These are phyloP conservation scores for Leccinellum luteum DNA, from an alignment of 768 basidiomycete species.

Conservation along the genomic window DNA sequence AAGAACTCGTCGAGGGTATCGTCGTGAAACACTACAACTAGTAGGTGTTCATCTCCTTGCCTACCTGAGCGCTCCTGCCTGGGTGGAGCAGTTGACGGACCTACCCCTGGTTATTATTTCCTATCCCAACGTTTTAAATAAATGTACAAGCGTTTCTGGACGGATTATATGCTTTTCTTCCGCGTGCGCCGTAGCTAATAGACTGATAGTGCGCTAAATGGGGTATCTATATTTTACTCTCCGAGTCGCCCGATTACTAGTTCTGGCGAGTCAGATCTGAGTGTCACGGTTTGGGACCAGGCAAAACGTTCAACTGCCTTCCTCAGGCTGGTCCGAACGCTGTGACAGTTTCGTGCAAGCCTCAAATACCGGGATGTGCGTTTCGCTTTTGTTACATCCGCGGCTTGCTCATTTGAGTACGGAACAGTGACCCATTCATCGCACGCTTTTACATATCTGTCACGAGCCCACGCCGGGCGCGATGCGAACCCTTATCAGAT, in stretches of 20 bases:
- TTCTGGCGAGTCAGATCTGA: background rate
- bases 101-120: background rate
- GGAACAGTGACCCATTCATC: too few species aligned
- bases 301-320: background rate
- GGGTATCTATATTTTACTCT: background rate
- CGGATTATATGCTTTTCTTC: background rate
- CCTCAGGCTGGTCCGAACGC: background rate
- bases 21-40: constrained; percentile 58
- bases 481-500: background rate
- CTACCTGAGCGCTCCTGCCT: background rate
- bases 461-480: background rate
- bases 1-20: constrained; percentile 52
- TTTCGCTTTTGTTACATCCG: background rate
- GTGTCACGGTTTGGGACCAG: too few species aligned
- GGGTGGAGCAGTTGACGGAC: background rate
- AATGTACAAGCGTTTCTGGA: too few species aligned
- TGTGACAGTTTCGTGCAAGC: background rate
- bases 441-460: too few species aligned
- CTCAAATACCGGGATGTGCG: background rate
- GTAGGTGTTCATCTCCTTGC: constrained; percentile 16
- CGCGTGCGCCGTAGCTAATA: background rate
- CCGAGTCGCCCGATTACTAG: background rate
- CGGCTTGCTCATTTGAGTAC: too few species aligned
- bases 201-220: too few species aligned
- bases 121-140: background rate